Evolutionary conservation across 2,329 filamentous ascomycete species (phyloP).

Genomic region (Immersiporthe knoxdaviesiana): DNA sequence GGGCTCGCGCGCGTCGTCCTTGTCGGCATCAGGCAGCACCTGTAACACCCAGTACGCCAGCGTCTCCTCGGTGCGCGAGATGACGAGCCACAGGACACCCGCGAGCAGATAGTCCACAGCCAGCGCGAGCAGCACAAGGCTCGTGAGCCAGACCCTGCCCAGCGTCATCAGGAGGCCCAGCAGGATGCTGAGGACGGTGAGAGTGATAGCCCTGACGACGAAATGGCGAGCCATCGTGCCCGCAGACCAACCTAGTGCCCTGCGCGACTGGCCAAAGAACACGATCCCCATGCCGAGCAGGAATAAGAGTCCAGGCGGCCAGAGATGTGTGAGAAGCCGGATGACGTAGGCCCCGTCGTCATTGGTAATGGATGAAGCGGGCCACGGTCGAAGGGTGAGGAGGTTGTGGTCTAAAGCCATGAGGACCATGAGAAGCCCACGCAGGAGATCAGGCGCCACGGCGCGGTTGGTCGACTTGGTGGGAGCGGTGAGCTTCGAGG

Average conservation of each 20-base stretch:
- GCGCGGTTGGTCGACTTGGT: constrained; percentile 35
- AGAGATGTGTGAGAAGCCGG: constrained; percentile 49
- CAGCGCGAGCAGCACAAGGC: constrained; percentile 48
- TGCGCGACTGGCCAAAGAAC: constrained; percentile 48
- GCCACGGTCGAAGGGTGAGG: constrained; percentile 44
- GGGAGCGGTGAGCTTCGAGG: constrained; percentile 12
- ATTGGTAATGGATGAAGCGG: constrained; percentile 43
- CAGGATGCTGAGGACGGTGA: constrained; percentile 40
- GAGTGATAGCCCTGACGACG: constrained; percentile 40
- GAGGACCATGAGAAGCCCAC: constrained; percentile 48
- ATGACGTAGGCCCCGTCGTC: constrained; percentile 41
- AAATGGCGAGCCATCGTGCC: constrained; percentile 44
- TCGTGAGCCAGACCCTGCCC: constrained; percentile 47
- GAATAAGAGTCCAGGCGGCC: constrained; percentile 50
- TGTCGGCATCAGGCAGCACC: constrained; percentile 31
- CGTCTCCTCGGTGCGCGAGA: constrained; percentile 41
- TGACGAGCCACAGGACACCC: constrained; percentile 45
- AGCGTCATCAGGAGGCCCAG: constrained; percentile 40
- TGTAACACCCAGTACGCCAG: constrained; percentile 37
- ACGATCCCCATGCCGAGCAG: constrained; percentile 51
- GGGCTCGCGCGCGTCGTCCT: constrained; percentile 38
- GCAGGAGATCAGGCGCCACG: constrained; percentile 49
- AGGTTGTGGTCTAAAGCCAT: constrained; percentile 51
- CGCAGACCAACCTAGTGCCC: constrained; percentile 44
- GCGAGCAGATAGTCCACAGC: constrained; percentile 50